Evolutionary conservation across 148 eudicot species (phyloP).

Genomic region (Beta vulgaris): DNA sequence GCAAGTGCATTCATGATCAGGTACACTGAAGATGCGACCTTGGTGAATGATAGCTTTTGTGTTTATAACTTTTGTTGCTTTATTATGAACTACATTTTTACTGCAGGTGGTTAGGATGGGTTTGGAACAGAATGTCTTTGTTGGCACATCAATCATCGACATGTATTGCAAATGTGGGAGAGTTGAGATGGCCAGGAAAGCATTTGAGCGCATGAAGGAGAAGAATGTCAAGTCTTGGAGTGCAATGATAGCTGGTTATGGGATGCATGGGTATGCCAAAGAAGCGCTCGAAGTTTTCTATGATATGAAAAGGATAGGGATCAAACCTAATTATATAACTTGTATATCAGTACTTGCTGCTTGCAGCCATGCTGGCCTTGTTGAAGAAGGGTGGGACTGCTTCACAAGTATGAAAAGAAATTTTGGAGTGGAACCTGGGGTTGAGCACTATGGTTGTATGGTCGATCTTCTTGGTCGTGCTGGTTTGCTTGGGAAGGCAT

Average conservation of each 20-base stretch:
- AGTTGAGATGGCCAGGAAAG: constrained; percentile 47
- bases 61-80: not conserved
- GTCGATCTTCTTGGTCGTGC: constrained; percentile 74
- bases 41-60: too few species aligned
- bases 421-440: constrained; percentile 45
- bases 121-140: constrained; percentile 51
- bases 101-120: constrained; percentile 59
- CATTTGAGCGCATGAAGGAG: constrained; percentile 51
- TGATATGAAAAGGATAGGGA: constrained; percentile 46
- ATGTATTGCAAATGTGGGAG: constrained; percentile 81
- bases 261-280: constrained; percentile 63
- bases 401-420: constrained; percentile 48
- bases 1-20: constrained; percentile 66
- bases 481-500: constrained; percentile 49
- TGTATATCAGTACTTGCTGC: constrained; percentile 67
- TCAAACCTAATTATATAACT: constrained; percentile 58
- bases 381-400: constrained; percentile 61
- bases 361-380: constrained; percentile 73
- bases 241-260: constrained; percentile 73
- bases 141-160: constrained; percentile 68
- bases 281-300: constrained; percentile 62
- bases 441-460: constrained; percentile 78
- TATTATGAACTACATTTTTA: not conserved
- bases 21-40: too few species aligned
- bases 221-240: constrained; percentile 75